Conservation (phyloP, 1,139 yeast species). For the Saccharomyces hybrid region DNA sequence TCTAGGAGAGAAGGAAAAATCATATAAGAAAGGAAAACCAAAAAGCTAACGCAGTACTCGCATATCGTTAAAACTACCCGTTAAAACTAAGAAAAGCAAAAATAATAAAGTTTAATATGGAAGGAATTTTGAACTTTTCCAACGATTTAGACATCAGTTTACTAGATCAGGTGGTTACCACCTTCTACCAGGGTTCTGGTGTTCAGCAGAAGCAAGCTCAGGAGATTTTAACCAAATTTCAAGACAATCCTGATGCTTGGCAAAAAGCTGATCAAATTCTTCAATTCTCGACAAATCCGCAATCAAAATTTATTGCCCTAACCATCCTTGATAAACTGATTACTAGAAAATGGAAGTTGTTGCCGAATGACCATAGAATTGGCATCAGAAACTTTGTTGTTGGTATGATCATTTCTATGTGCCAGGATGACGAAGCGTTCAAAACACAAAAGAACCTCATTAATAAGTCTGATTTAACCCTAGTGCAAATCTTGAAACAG, state of each 20-base stretch:
- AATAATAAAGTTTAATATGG: slow-evolving; percentile 44
- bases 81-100: neutral
- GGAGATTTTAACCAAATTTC: slow-evolving; percentile 73
- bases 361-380: slow-evolving; percentile 75
- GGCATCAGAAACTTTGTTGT: slow-evolving; percentile 92
- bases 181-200: slow-evolving; percentile 82
- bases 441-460: slow-evolving; percentile 72
- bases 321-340: slow-evolving; percentile 84
- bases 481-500: slow-evolving; percentile 89
- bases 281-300: slow-evolving; percentile 70
- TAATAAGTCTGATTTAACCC: slow-evolving; percentile 85
- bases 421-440: slow-evolving; percentile 77
- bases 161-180: slow-evolving; percentile 76
- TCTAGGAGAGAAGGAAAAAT: neutral
- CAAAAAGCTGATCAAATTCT: slow-evolving; percentile 84
- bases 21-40: neutral
- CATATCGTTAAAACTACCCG: neutral
- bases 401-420: slow-evolving; percentile 84
- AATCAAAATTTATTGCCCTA: slow-evolving; percentile 85
- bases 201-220: slow-evolving; percentile 79
- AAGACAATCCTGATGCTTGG: slow-evolving; percentile 95
- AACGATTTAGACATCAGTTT: slow-evolving; percentile 71
- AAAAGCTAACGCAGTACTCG: neutral
- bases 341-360: slow-evolving; percentile 86
- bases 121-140: slow-evolving; percentile 77